Conservation (phyloP, 768 basidiomycete genomes). For the Lactifluus pinguis region DNA sequence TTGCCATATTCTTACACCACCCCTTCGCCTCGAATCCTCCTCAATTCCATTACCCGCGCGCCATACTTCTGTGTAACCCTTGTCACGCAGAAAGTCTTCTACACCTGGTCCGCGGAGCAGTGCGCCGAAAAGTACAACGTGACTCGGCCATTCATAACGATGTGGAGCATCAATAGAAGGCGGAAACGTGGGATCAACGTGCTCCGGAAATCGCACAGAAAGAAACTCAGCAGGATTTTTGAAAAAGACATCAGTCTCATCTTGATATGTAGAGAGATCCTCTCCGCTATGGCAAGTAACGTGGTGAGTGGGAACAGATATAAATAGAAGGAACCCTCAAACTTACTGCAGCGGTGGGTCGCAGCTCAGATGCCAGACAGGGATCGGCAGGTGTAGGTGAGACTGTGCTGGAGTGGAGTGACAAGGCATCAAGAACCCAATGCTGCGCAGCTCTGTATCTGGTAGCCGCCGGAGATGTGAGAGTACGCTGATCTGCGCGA, state of each 20-base stretch:
- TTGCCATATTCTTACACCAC: constrained; percentile 62
- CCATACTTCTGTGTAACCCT: constrained; percentile 62
- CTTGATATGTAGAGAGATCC: constrained; percentile 49
- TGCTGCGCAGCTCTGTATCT: constrained; percentile 35
- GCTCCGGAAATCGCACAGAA: constrained; percentile 50
- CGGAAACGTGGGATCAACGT: constrained; percentile 57
- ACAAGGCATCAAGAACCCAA: constrained; percentile 91
- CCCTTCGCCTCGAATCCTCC: constrained; percentile 61
- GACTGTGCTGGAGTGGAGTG: constrained; percentile 93
- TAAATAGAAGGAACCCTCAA: constrained; percentile 7
- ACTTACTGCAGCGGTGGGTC: constrained; percentile 79
- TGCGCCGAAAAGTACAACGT: constrained; percentile 78
- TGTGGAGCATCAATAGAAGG: constrained; percentile 44
- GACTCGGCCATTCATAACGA: constrained; percentile 67
- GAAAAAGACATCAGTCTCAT: constrained; percentile 82
- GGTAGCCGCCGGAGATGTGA: constrained; percentile 54
- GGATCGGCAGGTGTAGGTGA: constrained; percentile 67
- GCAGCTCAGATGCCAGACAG: constrained; percentile 82
- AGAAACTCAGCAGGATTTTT: constrained; percentile 61
- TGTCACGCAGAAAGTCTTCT: constrained; percentile 34
- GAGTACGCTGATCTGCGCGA: constrained; percentile 71
- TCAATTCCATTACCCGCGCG: constrained; percentile 58
- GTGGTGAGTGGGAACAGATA: not conserved
- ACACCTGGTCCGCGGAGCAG: constrained; percentile 51
- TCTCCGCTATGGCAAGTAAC: constrained; percentile 33